Base-by-base conservation (phyloP, 2,329 filamentous ascomycete genomes). In the Ceratocystis colombiana region DNA sequence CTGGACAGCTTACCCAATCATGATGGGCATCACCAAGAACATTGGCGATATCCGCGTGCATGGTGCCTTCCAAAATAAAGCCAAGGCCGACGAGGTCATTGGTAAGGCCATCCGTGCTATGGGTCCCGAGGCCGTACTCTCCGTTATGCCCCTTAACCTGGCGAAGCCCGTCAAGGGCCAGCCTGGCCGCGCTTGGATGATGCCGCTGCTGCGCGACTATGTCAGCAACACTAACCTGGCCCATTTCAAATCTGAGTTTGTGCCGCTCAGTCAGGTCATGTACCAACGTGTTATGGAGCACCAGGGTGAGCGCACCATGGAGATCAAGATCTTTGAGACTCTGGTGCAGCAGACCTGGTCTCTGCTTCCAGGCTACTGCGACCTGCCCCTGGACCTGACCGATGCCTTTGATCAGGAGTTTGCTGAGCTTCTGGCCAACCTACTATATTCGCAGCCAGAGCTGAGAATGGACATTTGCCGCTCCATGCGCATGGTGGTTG, bases 271-370 rank as follows among this genome's bases (percentile, higher is more conserved):
- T 73, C 89, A 96, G 74, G 78, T 83, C 62, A 89, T 99, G 80
- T 96, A 93, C 75, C 90, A 97, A 74, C 86, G 84, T 70, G 89
- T 97, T 4, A 79, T 96, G 61, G 88, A 96, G 69, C 88, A 95
- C 71, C 79, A 84, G 25, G 85, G 84, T 15, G 89, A 93, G 73
- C 96, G 96, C 80, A 94, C 90, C 0, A 92, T 96, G 82, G 91
- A 97, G 74, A 84, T 94, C 73, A 99, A 99, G 80, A 95, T 99
- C 68, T 99, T 94, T 74, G 93, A 99, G 77, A 97, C 94, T 0
- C 80, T 99, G 3, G 90, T 99, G 7, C 88, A 95, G 71, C 94
- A 99, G 73, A 92, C 93, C 53, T 99, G 94, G 94, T 90, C 90
- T 0, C 87, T 89, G 64, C 81, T 99, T 17, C 93, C 94, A 0